Conservation (phyloP, 495 filamentous ascomycete genomes). For the Amorphotheca resinae region DNA sequence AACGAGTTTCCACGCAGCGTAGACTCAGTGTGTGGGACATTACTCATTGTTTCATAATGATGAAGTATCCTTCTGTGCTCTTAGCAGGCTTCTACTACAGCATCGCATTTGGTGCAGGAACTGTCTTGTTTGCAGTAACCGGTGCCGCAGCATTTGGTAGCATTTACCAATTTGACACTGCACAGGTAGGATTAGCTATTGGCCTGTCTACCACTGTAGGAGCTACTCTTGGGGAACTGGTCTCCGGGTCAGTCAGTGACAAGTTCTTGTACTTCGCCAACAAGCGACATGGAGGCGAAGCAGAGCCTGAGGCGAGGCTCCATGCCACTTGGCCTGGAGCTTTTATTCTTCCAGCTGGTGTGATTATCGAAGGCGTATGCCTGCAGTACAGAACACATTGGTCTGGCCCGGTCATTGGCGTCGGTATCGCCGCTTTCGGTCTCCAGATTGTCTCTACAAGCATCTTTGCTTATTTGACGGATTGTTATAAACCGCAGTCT, state of each 20-base stretch:
- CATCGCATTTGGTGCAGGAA: neutral
- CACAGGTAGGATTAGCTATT: neutral
- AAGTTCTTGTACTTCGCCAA: neutral
- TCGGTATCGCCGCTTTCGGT: constrained; percentile 22
- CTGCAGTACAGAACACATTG: constrained; percentile 21
- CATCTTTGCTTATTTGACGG: constrained; percentile 21
- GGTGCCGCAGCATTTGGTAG: neutral
- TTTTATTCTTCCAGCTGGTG: neutral
- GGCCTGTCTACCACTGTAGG: neutral
- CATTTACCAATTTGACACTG: neutral
- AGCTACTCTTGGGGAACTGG: neutral
- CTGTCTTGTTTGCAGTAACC: neutral
- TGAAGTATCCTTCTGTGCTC: neutral
- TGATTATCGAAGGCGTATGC: constrained; percentile 24
- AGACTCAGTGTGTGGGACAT: neutral
- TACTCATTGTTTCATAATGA: neutral
- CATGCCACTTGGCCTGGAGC: neutral
- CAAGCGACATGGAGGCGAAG: neutral
- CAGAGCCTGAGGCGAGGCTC: neutral
- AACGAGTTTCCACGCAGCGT: neutral
- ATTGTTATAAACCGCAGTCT: constrained; percentile 27
- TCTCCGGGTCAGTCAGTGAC: neutral
- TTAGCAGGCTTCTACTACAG: neutral
- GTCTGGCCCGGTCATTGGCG: constrained; percentile 20
- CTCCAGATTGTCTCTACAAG: constrained; percentile 23